Conservation (phyloP, 371 early-diverging fungal species). For the Haplosporangium sp. region DNA sequence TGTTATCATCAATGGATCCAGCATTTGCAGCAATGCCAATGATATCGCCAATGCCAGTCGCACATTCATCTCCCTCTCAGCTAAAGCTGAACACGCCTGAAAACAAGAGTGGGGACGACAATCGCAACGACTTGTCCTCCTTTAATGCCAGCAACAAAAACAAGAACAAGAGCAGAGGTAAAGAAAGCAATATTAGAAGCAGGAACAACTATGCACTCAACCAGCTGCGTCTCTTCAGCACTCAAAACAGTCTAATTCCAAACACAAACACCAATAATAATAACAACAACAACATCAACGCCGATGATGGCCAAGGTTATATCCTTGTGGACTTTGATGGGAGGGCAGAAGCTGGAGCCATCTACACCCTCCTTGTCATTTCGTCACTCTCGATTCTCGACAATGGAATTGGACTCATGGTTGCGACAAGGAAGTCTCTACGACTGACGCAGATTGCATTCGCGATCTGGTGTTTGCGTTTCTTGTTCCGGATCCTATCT, state of each 20-base stretch:
- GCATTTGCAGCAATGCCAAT: too few species aligned
- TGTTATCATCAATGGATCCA: too few species aligned
- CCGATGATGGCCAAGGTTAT: background rate
- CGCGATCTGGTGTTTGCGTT: conserved; percentile 48
- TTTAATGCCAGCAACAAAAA: background rate
- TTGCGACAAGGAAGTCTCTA: conserved; percentile 35
- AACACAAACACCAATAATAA: background rate
- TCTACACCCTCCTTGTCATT: conserved; percentile 38
- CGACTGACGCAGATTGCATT: conserved; percentile 36
- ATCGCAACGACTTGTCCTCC: too few species aligned
- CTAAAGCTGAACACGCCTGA: too few species aligned
- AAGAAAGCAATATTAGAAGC: background rate
- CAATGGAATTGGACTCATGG: conserved; percentile 44
- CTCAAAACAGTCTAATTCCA: too few species aligned
- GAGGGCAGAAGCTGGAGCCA: conserved; percentile 26
- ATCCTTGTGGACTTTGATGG: conserved; percentile 24
- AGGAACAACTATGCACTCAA: background rate
- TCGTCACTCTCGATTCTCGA: conserved; percentile 43
- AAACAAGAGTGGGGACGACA: too few species aligned
- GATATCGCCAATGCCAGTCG: too few species aligned
- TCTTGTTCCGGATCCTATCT: conserved; percentile 35
- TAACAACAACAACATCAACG: too few species aligned
- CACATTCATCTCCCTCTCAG: too few species aligned
- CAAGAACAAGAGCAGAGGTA: background rate
- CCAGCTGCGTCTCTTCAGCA: background rate